Conservation (phyloP, 345 rosid genomes). For the Turnera subulata region DNA sequence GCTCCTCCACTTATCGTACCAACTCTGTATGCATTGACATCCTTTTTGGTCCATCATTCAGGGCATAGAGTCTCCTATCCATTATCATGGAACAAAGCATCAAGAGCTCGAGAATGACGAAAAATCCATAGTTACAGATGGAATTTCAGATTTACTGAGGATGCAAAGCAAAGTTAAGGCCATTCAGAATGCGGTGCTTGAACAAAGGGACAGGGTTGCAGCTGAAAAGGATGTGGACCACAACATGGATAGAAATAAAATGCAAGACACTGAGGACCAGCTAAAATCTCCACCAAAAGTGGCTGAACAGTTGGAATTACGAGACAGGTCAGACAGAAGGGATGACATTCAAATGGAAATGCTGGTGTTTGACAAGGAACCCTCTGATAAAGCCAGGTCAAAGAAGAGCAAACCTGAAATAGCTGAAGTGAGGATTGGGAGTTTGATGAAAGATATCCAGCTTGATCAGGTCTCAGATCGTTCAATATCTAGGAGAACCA, state of each 20-base stretch:
- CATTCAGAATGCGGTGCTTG: conserved; percentile 29
- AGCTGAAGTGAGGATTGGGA: conserved; percentile 14
- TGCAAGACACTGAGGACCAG: conserved; percentile 22
- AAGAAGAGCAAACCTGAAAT: not conserved
- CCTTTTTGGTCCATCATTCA: conserved; percentile 13
- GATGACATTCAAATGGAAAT: conserved; percentile 26
- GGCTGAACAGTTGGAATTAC: conserved; percentile 20
- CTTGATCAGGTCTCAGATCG: conserved; percentile 26
- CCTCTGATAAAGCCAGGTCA: conserved; percentile 20
- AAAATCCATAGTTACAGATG: conserved; percentile 28
- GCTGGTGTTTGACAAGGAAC: conserved; percentile 26
- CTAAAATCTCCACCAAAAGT: conserved; percentile 15
- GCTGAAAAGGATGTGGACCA: conserved; percentile 44
- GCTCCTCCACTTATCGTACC: too few relatives aligned
- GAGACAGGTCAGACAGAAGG: conserved; percentile 15
- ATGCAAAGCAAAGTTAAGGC: conserved; percentile 46
- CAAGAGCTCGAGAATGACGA: conserved; percentile 28
- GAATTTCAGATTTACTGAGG: conserved; percentile 47
- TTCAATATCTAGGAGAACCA: conserved; percentile 13
- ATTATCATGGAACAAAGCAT: conserved; percentile 19
- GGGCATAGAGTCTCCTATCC: conserved; percentile 24
- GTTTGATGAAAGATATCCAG: conserved; percentile 30
- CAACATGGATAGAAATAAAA: conserved; percentile 39
- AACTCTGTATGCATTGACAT: not conserved
- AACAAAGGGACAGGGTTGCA: conserved; percentile 9